Percentiles rank a stretch among this genome's conserved stretches.
Evolutionary conservation across 129 eudicot genomes (phyloP).

Genomic region (Helichrysum umbraculigerum): DNA sequence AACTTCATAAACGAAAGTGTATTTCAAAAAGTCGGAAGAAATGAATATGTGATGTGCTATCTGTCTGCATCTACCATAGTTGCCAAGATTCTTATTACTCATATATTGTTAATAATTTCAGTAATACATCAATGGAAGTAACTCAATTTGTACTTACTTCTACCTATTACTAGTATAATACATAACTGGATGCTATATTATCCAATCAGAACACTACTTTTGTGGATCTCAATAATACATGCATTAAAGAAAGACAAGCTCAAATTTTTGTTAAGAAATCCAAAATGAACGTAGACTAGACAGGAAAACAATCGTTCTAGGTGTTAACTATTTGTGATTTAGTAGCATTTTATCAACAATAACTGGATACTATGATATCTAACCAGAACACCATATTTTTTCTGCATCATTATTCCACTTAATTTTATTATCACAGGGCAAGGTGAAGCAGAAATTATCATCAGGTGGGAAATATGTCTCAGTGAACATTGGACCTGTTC

Average conservation of each 20-base stretch:
- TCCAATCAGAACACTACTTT: no score
- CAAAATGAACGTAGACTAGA: not conserved
- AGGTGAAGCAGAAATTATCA: conserved; percentile 83
- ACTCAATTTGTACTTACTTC: no score
- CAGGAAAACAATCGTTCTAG: not conserved
- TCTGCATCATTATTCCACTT: not conserved
- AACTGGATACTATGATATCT: not conserved
- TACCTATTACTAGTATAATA: no score
- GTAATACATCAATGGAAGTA: not conserved
- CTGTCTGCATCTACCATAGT: not conserved
- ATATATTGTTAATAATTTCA: not conserved
- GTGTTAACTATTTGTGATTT: not conserved
- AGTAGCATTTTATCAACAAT: not conserved
- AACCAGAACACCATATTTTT: not conserved
- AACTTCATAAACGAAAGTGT: not conserved
- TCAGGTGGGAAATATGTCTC: conserved; percentile 96
- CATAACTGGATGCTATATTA: no score
- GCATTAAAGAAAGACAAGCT: not conserved
- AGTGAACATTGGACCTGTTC: conserved; percentile 95
- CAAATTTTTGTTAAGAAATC: not conserved
- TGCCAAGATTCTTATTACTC: not conserved
- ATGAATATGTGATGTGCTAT: not conserved
- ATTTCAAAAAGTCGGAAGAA: not conserved
- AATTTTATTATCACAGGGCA: conserved; percentile 48
- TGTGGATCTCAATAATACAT: not conserved